Base-by-base conservation (phyloP, 2,329 filamentous ascomycete species). In the Fusarium kyushuense region DNA sequence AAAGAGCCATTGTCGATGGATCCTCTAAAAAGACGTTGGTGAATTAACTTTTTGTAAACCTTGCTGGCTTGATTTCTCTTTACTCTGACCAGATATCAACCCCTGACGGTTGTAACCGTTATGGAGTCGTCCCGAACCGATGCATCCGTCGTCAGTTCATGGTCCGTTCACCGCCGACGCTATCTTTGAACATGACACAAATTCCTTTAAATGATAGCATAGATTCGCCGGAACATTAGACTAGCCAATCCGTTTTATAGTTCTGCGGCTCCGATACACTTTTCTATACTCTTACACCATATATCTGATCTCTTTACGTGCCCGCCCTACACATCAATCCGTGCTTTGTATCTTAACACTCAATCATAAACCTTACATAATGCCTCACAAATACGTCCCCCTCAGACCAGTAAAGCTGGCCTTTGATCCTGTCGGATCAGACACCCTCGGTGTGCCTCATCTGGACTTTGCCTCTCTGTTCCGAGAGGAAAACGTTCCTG, bases 41-140 rank as follows among this genome's bases (percentile, higher is more conserved):
- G 17, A 42, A 49, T 23, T 49, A 35, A 19, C 30, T 29, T 48
- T 63, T 38, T 29, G 14, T 29, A 9, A 9, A 49, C 58, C 49
- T 45, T 45, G 49, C 5, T 45, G 25, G 41, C 38, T 40, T 63
- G 49, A 49, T 62, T 32, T 11, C 13, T 3, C 4, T 29, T 29
- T 49, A 12, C 32, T 32, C 19, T 33, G 13, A 23, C 8, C 19
- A 23, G 19, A 41, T 16, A 41, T 23, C 19, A 6, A 5, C 51
- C 42, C 58, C 32, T 63, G 23, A 17, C 17, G n/a, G 58, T 63
- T 63, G 58, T 63, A 63, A 6, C 32, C 36, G 58, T 49, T 49
- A 63, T 63, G 60, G 60, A 63, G 58, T 63, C 32, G 38, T 63
- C 16, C 51, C 58, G 38, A 63, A 57, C 51, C 51, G 58, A 63